These are phyloP conservation scores for Neurospora terricola DNA, from an alignment of 495 filamentous ascomycete genomes.

Conservation along the genomic window DNA sequence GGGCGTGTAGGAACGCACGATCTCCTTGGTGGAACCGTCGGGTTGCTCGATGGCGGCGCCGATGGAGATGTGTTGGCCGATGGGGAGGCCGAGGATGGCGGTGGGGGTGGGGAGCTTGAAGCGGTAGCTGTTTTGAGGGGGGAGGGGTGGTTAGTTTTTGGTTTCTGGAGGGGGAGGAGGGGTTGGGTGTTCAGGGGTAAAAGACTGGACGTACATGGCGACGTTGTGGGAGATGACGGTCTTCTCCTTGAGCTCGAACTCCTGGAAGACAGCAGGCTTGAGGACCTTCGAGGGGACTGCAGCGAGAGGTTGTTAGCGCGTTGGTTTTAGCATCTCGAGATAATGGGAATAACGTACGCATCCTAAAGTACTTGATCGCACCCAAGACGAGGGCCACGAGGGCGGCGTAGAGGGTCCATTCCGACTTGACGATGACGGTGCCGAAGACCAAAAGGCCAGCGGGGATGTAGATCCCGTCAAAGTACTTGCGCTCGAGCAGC, in stretches of 20 bases:
- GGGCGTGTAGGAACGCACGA: constrained; percentile 92
- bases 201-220: constrained; percentile 53
- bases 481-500: constrained; percentile 29
- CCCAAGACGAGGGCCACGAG: constrained; percentile 50
- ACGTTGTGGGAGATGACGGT: constrained; percentile 94
- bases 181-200: not conserved
- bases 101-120: constrained; percentile 68
- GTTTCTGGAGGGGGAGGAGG: too few species aligned
- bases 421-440: constrained; percentile 62
- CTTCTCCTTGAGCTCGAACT: constrained; percentile 84
- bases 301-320: constrained; percentile 9
- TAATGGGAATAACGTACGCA: constrained; percentile 31
- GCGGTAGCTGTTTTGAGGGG: constrained; percentile 56
- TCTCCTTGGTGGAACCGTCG: constrained; percentile 68
- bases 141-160: too few species aligned
- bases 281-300: constrained; percentile 69
- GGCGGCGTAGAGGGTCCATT: constrained; percentile 68
- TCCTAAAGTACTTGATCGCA: constrained; percentile 52
- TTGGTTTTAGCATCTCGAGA: constrained; percentile 8
- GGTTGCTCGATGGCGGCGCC: constrained; percentile 57
- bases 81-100: constrained; percentile 87
- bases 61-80: constrained; percentile 97
- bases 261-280: constrained; percentile 77
- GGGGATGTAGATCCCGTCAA: constrained; percentile 77
- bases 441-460: constrained; percentile 71